A percentile compares a stretch with the other conserved stretches of the same genome.
phyloP scores from a whole-genome alignment of 129 eudicot species.

The Glebionis coronaria region DNA sequence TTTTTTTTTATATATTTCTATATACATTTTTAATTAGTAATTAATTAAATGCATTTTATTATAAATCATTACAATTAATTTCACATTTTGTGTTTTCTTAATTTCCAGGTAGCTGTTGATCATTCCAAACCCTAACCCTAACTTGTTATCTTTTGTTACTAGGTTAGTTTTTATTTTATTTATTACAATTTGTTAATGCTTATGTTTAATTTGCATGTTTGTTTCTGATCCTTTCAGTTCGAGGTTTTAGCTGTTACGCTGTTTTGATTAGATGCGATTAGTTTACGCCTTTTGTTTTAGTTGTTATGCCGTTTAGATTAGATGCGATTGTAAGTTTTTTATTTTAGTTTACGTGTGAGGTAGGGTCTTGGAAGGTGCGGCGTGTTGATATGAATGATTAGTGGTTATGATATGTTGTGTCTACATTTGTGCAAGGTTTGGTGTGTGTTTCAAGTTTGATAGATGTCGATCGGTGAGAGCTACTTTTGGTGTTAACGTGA shows the following conservation, averaged over 20 bases:
- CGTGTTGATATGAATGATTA: not conserved
- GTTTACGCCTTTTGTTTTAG: too few relatives aligned
- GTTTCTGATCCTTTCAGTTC: not conserved
- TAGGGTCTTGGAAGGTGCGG: too few relatives aligned
- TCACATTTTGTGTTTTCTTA: slow-evolving; percentile 21
- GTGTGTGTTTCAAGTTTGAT: slow-evolving; percentile 15
- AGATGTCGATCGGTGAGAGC: slow-evolving; percentile 20
- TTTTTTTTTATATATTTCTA: slow-evolving; percentile 1
- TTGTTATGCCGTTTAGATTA: too few relatives aligned
- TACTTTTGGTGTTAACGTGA: slow-evolving; percentile 9
- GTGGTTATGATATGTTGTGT: slow-evolving; percentile 7
- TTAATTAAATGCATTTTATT: slow-evolving; percentile 12
- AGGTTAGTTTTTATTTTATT: slow-evolving; percentile 18
- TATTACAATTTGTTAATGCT: not conserved
- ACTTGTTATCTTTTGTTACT: slow-evolving; percentile 5
- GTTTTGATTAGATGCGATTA: not conserved
- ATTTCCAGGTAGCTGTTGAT: slow-evolving; percentile 27
- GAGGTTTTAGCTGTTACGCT: too few relatives aligned
- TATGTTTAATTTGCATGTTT: not conserved
- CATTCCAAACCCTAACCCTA: slow-evolving; percentile 22
- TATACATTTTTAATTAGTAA: not conserved
- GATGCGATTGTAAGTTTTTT: not conserved
- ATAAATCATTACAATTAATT: slow-evolving; percentile 9
- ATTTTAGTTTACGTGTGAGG: slow-evolving; percentile 4
- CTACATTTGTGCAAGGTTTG: not conserved